A percentile compares a stretch with the other conserved stretches of the same genome.
Evolutionary conservation across 352 stramenopile genomes (phyloP).

Genomic region (Globisporangium nagaii): DNA sequence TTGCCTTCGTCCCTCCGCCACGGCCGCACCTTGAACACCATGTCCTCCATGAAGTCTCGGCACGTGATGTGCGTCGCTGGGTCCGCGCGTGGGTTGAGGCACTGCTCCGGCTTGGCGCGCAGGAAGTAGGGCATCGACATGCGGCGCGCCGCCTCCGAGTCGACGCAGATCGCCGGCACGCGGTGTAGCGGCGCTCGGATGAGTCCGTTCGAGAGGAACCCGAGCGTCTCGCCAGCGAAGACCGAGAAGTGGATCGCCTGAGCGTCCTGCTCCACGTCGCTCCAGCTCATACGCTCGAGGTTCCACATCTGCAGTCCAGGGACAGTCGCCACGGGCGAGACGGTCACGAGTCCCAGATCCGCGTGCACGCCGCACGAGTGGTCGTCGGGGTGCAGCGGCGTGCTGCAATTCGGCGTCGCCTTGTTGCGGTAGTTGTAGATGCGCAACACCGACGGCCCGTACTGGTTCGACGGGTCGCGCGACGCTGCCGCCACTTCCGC

Average conservation of each 20-base stretch:
- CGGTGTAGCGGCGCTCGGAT: slow-evolving; percentile 70
- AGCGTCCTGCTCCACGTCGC: slow-evolving; percentile 65
- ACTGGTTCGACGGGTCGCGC: slow-evolving; percentile 56
- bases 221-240: slow-evolving; percentile 75
- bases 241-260: slow-evolving; percentile 64
- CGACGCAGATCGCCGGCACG: slow-evolving; percentile 63
- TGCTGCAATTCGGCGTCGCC: slow-evolving; percentile 8
- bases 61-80: slow-evolving; percentile 41
- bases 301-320: slow-evolving; percentile 85
- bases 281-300: slow-evolving; percentile 77
- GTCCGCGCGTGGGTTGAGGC: slow-evolving; percentile 50
- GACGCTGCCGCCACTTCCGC: slow-evolving; percentile 12
- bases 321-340: slow-evolving; percentile 69
- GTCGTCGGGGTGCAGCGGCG: slow-evolving; percentile 40
- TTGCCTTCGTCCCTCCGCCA: slow-evolving; percentile 53
- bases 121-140: slow-evolving; percentile 89
- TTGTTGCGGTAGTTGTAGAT: slow-evolving; percentile 87
- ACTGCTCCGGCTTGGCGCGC: slow-evolving; percentile 40
- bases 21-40: slow-evolving; percentile 72
- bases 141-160: slow-evolving; percentile 45
- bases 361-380: slow-evolving; percentile 73
- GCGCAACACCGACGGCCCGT: slow-evolving; percentile 73
- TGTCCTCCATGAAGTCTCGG: slow-evolving; percentile 81
- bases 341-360: slow-evolving; percentile 72
- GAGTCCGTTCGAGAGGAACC: slow-evolving; percentile 64